Base-by-base conservation (phyloP, 2,329 filamentous ascomycete genomes). In the Clathrospora elynae region DNA sequence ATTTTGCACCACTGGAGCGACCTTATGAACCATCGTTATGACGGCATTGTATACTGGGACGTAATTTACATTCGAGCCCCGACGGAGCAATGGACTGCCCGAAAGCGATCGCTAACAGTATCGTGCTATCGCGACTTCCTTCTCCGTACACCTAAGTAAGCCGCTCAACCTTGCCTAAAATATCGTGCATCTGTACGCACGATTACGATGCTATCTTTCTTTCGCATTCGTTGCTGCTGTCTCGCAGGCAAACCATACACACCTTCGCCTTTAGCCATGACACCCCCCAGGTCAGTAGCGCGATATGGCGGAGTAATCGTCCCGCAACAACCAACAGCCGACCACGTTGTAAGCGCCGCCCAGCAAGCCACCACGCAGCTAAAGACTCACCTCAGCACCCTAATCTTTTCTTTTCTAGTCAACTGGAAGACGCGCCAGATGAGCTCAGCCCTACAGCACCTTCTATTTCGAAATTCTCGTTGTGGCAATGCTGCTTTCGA, bases 331-430 rank as follows among this genome's bases (percentile, higher is more conserved):
- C 37, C 34, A 31, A 11, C 31, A 23, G 14, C 24, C 14, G 33
- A 40, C 26, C 23, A 13, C 35, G 29, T 29, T 48, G 42, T 54
- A 54, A 56, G 55, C 55, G 55, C 55, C 40, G 45, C 42, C 46
- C n/a, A 42, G 30, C 28, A 33, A 38, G 42, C 48, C 37, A 46
- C 45, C 38, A 35, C 29, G 31, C 39, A 29, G 12, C 29, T 36
- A 10, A 35, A 19, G 17, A 31, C 48, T 38, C 31, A 41, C 25
- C 35, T 53, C 50, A 49, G 40, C 47, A 45, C 42, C 31, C 32
- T 46, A 34, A 40, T 25, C 16, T 16, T 39, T 45, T 19, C 34
- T 28, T 25, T 17, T 34, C 35, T 16, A 23, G 12, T 20, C 26
- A 34, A 25, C 19, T 41, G 26, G 28, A 11, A 18, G 18, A 32